Percentiles rank a stretch among this genome's conserved stretches.
Evolutionary conservation across 1,284 basidiomycete genomes (phyloP).

Genomic region (Rhizoctonia solani): DNA sequence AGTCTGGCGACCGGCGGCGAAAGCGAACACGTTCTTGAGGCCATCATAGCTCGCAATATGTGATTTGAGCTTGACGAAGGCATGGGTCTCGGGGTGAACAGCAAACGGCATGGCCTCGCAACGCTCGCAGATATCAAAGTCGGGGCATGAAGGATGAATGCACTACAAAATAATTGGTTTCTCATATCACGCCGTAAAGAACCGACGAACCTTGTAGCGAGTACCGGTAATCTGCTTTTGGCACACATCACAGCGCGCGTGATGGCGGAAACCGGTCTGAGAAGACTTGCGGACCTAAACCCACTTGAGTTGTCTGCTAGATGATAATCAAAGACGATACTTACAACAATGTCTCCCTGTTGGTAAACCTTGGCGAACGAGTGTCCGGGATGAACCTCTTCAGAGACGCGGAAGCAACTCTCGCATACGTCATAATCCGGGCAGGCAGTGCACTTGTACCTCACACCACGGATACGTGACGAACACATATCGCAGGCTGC

Average conservation of each 20-base stretch:
- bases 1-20: conserved; percentile 17
- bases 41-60: conserved; percentile 33
- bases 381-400: conserved; percentile 76
- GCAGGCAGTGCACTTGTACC: conserved; percentile 51
- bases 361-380: conserved; percentile 70
- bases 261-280: conserved; percentile 31
- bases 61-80: conserved; percentile 77
- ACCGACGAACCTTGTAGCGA: conserved; percentile 65
- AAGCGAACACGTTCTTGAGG: conserved; percentile 33
- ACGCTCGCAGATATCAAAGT: conserved; percentile 80
- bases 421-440: conserved; percentile 74
- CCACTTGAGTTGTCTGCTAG: background rate
- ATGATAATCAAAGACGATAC: conserved; percentile 39
- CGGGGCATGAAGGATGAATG: conserved; percentile 76
- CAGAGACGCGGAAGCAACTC: conserved; percentile 64
- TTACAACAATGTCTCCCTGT: conserved; percentile 61
- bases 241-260: conserved; percentile 63
- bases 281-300: conserved; percentile 42
- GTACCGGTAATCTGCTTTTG: conserved; percentile 58
- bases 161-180: conserved; percentile 55
- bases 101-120: conserved; percentile 83
- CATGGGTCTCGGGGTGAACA: conserved; percentile 73
- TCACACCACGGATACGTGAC: conserved; percentile 65
- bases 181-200: background rate
- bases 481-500: conserved; percentile 78